Base-by-base conservation (phyloP, 768 basidiomycete species). In the Cystobasidium ongulense region DNA sequence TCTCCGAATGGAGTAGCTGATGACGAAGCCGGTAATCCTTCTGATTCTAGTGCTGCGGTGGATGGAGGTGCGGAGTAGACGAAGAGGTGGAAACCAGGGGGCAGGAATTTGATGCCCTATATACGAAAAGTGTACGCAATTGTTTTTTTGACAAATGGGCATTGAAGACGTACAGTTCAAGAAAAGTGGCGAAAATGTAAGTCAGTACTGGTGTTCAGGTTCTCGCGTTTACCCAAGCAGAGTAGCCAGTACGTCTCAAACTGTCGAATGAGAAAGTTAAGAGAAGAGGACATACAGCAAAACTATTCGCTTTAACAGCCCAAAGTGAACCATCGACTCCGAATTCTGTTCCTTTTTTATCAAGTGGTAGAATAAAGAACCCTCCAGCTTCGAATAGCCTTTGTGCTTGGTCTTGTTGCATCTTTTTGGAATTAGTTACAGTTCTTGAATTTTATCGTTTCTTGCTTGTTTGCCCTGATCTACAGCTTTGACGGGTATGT, bases 71-170 rank as follows among this genome's bases (percentile, higher is more conserved):
- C 75, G 1, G 81, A 78, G 72, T 78, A 80, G 31, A 80, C 77
- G 64, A 82, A 78, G 33, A 83, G 74, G 72, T 83, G 83, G 13
- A 83, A 67, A 25, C 82, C 82, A 21, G 80, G 77, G 0, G 83
- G 82, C 13, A 83, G 64, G 74, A 83, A 78, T 74, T 83, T 83
- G 72, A 81, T 78, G 23, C 83, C 83, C 61, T 79, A 77, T 52
- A 78, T 36, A 17, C 63, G n/a, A n/a, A n/a, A n/a, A n/a, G n/a
- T n/a, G n/a, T n/a, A n/a, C n/a, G n/a, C n/a, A n/a, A n/a, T n/a
- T n/a, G n/a, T n/a, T n/a, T n/a, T n/a, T n/a, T n/a, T n/a, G n/a
- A n/a, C n/a, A n/a, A n/a, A n/a, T n/a, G n/a, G n/a, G n/a, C n/a
- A n/a, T n/a, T n/a, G n/a, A n/a, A n/a, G n/a, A n/a, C n/a, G n/a